Evolutionary conservation across 192 early-diverging fungal genomes (phyloP).

Genomic region (Linnemannia exigua): DNA sequence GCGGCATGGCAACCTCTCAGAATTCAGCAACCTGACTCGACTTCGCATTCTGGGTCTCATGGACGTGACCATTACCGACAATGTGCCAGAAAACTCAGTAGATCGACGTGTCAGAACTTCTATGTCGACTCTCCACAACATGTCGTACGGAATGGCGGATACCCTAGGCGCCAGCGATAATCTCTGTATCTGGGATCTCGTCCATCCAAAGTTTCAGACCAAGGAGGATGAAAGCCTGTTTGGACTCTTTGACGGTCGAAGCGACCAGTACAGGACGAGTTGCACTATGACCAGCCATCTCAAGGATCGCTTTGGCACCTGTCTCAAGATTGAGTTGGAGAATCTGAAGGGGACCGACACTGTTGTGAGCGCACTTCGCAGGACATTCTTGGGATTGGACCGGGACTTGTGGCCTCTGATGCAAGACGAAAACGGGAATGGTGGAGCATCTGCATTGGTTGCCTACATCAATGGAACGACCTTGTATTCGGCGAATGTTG

Average conservation of each 20-base stretch:
- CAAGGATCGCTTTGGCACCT: constrained; percentile 76
- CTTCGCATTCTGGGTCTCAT: constrained; percentile 88
- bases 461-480: constrained; percentile 83
- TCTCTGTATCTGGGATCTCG: constrained; percentile 88
- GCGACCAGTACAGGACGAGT: constrained; percentile 62
- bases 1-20: constrained; percentile 71
- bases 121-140: constrained; percentile 81
- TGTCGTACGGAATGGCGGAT: constrained; percentile 92
- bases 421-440: constrained; percentile 58
- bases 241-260: constrained; percentile 86
- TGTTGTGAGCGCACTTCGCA: constrained; percentile 78
- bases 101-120: constrained; percentile 89
- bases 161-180: constrained; percentile 77
- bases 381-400: constrained; percentile 88
- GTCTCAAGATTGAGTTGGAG: constrained; percentile 82
- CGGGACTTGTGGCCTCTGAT: constrained; percentile 70
- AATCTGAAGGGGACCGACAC: constrained; percentile 72
- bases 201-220: constrained; percentile 85
- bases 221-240: constrained; percentile 92
- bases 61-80: constrained; percentile 85
- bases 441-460: constrained; percentile 86
- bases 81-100: constrained; percentile 84
- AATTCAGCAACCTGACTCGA: constrained; percentile 83
- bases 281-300: constrained; percentile 75
- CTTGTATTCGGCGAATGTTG: constrained; percentile 89